Base-by-base conservation (phyloP, 2,329 filamentous ascomycete genomes). In the Neurospora crassa region DNA sequence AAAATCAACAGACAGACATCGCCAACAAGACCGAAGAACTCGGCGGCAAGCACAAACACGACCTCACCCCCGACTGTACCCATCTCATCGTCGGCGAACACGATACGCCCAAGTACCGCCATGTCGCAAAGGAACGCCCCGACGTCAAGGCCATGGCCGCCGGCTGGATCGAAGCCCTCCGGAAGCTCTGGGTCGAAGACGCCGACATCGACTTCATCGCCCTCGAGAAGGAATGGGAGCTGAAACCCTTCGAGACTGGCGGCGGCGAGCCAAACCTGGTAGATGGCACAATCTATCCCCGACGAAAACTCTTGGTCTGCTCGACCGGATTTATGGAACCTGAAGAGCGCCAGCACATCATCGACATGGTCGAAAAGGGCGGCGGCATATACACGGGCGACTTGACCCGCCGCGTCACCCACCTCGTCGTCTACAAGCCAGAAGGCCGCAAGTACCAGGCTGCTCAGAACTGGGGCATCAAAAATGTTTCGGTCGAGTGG, bases 1-100 rank as follows among this genome's bases (percentile, higher is more conserved):
- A 37, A 67, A 69, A n/a, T 18, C 42, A 47, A 4, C 72, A 87
- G 85, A 81, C 82, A 63, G 84, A 88, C 70, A 85, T 93, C 68
- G 88, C 87, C 18, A 81, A 85, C 68, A 88, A 89, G 73, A 92
- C 92, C 20, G 81, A 85, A 74, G 89, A 97, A 78, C 93, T 99
- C 84, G 96, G 96, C 74, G 96, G 94, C 69, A 81, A 87, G 72
- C 92, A 97, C 85, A 94, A 92, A 77, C 91, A 94, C 80, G 94
- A 99, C 80, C 88, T 99, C 67, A 98, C 94, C n/a, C 92, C 92
- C 71, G 93, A 97, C 80, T 93, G 97, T 68, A 98, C 96, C 5
- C 96, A 99, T 83, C 89, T 99, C 67, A 88, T 99, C 74, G 93
- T 97, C 73, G 96, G 94, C 79, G 90, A 92, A 77, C 92, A 93